A percentile compares a stretch with the other conserved stretches of the same genome.
Conservation (phyloP, 441 rosid species). For the Syzygium syzygioides region DNA sequence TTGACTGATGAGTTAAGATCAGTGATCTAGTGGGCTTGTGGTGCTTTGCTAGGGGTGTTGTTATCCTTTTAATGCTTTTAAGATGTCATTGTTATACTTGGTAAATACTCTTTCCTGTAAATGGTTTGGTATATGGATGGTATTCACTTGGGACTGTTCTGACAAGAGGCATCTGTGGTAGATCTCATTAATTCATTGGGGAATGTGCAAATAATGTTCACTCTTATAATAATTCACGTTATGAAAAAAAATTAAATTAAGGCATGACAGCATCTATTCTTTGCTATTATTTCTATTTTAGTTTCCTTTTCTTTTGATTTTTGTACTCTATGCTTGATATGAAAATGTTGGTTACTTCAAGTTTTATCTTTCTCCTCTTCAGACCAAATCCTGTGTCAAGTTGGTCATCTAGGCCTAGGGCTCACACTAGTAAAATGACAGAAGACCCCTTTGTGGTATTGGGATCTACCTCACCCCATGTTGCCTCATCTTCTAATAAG, state of each 20-base stretch:
- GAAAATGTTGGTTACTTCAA: neutral
- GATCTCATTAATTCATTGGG: neutral
- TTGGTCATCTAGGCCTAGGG: constrained; percentile 38
- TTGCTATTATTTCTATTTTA: neutral
- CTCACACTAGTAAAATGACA: constrained; percentile 33
- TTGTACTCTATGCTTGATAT: neutral
- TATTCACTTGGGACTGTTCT: neutral
- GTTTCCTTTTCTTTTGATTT: neutral
- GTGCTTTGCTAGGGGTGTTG: neutral
- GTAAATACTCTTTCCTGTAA: neutral
- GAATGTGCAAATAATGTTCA: neutral
- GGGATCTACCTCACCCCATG: constrained; percentile 44
- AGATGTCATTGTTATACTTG: neutral
- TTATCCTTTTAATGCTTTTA: neutral
- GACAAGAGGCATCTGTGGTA: neutral
- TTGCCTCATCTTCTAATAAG: constrained; percentile 42
- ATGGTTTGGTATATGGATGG: neutral
- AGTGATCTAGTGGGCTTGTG: neutral
- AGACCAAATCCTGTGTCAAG: constrained; percentile 56
- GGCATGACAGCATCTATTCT: neutral
- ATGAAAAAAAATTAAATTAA: neutral
- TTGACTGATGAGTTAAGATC: neutral
- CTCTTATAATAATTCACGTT: neutral
- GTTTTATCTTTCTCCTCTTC: constrained; percentile 15
- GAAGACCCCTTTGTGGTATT: constrained; percentile 72